These are phyloP conservation scores for Aureobasidium sp. DNA, from an alignment of 2,329 filamentous ascomycete species.

Conservation along the genomic window DNA sequence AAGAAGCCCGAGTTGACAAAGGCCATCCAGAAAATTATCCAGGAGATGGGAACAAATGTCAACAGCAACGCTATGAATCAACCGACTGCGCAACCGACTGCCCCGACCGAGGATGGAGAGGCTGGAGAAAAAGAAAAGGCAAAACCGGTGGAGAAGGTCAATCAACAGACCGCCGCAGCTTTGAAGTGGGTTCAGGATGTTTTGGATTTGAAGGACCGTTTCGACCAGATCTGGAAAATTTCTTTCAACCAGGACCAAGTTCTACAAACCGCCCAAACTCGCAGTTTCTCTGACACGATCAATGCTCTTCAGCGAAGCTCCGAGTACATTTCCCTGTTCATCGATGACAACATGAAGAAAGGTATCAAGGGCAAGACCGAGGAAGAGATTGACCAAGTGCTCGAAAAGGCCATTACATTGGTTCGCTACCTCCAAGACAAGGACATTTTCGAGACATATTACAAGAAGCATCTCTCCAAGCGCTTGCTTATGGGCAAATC, in stretches of 20 bases:
- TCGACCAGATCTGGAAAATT: constrained; percentile 66
- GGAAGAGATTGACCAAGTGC: constrained; percentile 69
- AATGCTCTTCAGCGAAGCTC: constrained; percentile 77
- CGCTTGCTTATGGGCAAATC: constrained; percentile 83
- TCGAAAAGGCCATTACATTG: constrained; percentile 84
- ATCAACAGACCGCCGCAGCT: constrained; percentile 77
- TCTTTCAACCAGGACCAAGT: constrained; percentile 71
- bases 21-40: constrained; percentile 66
- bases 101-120: constrained; percentile 48
- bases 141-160: constrained; percentile 47
- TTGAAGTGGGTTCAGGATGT: constrained; percentile 96
- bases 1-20: constrained; percentile 64
- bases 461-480: constrained; percentile 91
- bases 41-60: constrained; percentile 75
- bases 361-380: constrained; percentile 92
- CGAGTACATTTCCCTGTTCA: constrained; percentile 92
- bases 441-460: constrained; percentile 93
- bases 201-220: constrained; percentile 77
- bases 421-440: constrained; percentile 85
- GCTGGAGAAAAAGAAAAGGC: constrained; percentile 39
- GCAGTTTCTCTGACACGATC: constrained; percentile 88
- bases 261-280: constrained; percentile 74
- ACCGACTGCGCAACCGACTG: constrained; percentile 42
- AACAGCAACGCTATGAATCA: constrained; percentile 58
- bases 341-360: constrained; percentile 92